Percentiles rank a stretch among this genome's conserved stretches.
These are phyloP conservation scores for Populus simonii DNA, from an alignment of 345 rosid species.

Conservation along the genomic window DNA sequence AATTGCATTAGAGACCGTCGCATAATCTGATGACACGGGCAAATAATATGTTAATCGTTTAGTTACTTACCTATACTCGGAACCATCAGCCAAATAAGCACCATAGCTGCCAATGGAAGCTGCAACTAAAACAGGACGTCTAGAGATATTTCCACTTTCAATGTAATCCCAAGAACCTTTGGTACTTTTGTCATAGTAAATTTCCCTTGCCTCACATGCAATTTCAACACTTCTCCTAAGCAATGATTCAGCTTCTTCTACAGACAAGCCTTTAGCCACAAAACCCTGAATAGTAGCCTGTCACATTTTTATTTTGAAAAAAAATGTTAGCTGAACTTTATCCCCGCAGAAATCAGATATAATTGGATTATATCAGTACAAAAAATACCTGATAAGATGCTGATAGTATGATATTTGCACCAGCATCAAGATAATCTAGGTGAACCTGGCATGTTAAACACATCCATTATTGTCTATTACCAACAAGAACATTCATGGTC, in stretches of 20 bases:
- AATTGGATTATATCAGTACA: neutral
- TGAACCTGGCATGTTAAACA: slow-evolving; percentile 55
- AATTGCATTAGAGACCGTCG: neutral
- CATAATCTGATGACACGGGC: neutral
- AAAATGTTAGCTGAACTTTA: neutral
- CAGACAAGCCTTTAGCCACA: slow-evolving; percentile 66
- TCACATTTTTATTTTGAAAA: no score
- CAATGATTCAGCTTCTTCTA: slow-evolving; percentile 61
- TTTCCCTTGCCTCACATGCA: slow-evolving; percentile 79
- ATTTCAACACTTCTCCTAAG: slow-evolving; percentile 73
- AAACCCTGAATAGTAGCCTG: slow-evolving; percentile 93
- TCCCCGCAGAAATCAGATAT: neutral
- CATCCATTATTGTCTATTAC: neutral
- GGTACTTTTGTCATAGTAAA: slow-evolving; percentile 50
- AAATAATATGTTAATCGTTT: neutral
- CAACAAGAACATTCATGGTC: neutral
- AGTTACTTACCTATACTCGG: slow-evolving; percentile 71
- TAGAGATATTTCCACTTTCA: slow-evolving; percentile 24
- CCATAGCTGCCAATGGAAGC: slow-evolving; percentile 97
- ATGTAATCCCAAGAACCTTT: slow-evolving; percentile 53
- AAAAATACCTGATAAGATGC: slow-evolving; percentile 78
- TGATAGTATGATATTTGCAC: slow-evolving; percentile 70
- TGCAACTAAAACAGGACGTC: slow-evolving; percentile 66
- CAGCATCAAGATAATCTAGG: slow-evolving; percentile 83
- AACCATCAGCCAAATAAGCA: slow-evolving; percentile 90